A percentile compares a stretch with the other conserved stretches of the same genome.
These are phyloP conservation scores for Fusarium haematococcum DNA, from an alignment of 2,329 filamentous ascomycete genomes.

Conservation along the genomic window DNA sequence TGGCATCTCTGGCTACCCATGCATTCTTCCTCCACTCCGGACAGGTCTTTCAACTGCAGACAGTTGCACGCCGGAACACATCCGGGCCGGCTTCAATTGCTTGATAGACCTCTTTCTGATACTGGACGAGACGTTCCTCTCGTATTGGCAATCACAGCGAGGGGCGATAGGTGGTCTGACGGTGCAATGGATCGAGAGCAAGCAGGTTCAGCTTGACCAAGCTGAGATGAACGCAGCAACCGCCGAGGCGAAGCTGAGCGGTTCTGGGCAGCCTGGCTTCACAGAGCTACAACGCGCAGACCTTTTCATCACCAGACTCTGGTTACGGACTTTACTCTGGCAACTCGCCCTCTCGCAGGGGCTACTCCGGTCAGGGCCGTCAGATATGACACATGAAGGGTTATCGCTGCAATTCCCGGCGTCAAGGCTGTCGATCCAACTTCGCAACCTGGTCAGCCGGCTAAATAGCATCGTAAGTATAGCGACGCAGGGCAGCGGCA, in stretches of 20 bases:
- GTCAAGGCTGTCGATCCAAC: slow-evolving; percentile 52
- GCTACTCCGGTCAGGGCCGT: slow-evolving; percentile 50
- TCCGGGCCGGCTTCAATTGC: slow-evolving; percentile 53
- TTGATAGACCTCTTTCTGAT: slow-evolving; percentile 53
- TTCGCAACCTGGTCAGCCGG: slow-evolving; percentile 52
- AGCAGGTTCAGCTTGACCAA: slow-evolving; percentile 54
- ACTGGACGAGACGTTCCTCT: slow-evolving; percentile 54
- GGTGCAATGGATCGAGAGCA: slow-evolving; percentile 54
- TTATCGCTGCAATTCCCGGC: slow-evolving; percentile 55
- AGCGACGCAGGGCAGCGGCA: slow-evolving; percentile 66
- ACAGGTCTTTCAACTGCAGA: slow-evolving; percentile 49
- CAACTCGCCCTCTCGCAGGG: slow-evolving; percentile 55
- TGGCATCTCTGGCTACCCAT: slow-evolving; percentile 60
- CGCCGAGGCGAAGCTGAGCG: slow-evolving; percentile 42
- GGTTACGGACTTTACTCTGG: slow-evolving; percentile 57
- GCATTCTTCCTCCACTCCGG: slow-evolving; percentile 49
- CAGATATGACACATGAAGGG: slow-evolving; percentile 50
- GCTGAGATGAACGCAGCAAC: slow-evolving; percentile 50
- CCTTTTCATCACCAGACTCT: slow-evolving; percentile 55
- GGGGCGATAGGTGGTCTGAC: slow-evolving; percentile 46
- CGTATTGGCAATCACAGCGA: slow-evolving; percentile 51
- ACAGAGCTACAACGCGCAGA: slow-evolving; percentile 56
- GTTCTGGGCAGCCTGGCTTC: slow-evolving; percentile 43
- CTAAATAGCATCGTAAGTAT: slow-evolving; percentile 57
- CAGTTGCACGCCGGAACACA: slow-evolving; percentile 49